Evolutionary conservation across 1,284 basidiomycete species (phyloP), one percentile per base, ranked within the genome.

Genomic region (Apiotrichum gamsii): DNA sequence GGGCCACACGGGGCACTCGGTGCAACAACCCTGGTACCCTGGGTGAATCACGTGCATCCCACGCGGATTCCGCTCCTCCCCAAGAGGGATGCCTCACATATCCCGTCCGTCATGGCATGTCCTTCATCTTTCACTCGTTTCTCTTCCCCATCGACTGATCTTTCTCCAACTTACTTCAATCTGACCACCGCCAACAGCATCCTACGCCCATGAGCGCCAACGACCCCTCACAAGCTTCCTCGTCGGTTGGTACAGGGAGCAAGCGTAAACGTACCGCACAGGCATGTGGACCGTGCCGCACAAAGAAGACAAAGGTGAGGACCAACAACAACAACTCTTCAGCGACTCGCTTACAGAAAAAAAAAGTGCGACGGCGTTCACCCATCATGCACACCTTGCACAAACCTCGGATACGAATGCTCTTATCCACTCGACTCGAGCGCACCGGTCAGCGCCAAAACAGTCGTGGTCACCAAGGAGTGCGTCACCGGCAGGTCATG

Each of bases 321-420:
- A 13, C 5, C 42, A n/a, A n/a, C n/a, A n/a, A n/a, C 21, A n/a
- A 24, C 37, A 15, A 5, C 11, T 29, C 8, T 32, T 11, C 23
- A 10, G 21, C 18, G 4, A 13, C 19, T 5, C 6, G n/a, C 46
- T 47, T 23, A 47, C 29, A n/a, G n/a, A n/a, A n/a, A 0, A 5
- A 28, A 11, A 28, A 32, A 55, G 54, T 56, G 54, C 28, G 54
- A 56, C 25, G 54, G 54, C n/a, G 20, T 52, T 6, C 46, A 50
- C 8, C 54, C 54, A 3, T 18, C 35, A 3, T 56, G 54, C 38
- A 56, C 51, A 8, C 50, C 54, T 9, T 56, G 54, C 34, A 43
- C 29, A 8, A 18, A 40, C 3, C 39, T 50, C 3, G 54, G 54
- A 4, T 47, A 49, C 16, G 35, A 31, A 9, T 56, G 54, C 42